A percentile compares a stretch with the other conserved stretches of the same genome.
Conservation (phyloP, 768 basidiomycete genomes). For the Royoungia palumana region DNA sequence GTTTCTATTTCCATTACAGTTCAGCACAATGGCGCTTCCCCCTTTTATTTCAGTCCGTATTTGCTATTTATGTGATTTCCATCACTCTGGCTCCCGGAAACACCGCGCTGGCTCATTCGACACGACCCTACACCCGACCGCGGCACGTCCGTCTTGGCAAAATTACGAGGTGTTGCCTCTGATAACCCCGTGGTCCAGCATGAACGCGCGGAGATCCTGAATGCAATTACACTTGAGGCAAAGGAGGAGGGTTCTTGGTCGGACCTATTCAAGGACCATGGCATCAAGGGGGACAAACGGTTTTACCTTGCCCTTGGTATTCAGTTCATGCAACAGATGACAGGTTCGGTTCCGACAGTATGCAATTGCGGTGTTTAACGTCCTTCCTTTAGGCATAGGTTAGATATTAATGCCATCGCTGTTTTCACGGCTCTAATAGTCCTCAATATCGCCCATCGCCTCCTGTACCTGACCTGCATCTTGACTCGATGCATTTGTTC, state of each 20-base stretch:
- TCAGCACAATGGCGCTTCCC: constrained; percentile 13
- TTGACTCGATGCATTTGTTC: too few species aligned
- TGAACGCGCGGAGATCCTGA: constrained; percentile 3
- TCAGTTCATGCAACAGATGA: constrained; percentile 12
- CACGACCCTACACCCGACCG: constrained; percentile 2
- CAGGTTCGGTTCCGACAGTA: neutral
- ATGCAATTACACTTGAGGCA: constrained; percentile 3
- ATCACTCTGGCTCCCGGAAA: constrained; percentile 9
- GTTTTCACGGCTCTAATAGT: too few species aligned
- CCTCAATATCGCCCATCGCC: too few species aligned
- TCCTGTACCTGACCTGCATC: too few species aligned
- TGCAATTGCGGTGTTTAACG: neutral
- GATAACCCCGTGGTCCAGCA: neutral
- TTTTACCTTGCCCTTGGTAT: constrained; percentile 9
- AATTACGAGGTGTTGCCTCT: neutral
- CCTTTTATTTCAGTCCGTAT: constrained; percentile 7
- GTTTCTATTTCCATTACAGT: constrained; percentile 10
- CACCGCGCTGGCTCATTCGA: constrained; percentile 8
- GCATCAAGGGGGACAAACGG: constrained; percentile 4
- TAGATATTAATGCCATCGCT: too few species aligned
- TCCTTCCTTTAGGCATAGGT: constrained; percentile 1
- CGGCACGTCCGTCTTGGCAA: too few species aligned
- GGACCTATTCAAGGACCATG: constrained; percentile 7
- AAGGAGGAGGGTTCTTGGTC: constrained; percentile 5
- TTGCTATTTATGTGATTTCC: constrained; percentile 4